Evolutionary conservation across 2,329 filamentous ascomycete genomes (phyloP).

Genomic region (Neocucurbitaria cava): DNA sequence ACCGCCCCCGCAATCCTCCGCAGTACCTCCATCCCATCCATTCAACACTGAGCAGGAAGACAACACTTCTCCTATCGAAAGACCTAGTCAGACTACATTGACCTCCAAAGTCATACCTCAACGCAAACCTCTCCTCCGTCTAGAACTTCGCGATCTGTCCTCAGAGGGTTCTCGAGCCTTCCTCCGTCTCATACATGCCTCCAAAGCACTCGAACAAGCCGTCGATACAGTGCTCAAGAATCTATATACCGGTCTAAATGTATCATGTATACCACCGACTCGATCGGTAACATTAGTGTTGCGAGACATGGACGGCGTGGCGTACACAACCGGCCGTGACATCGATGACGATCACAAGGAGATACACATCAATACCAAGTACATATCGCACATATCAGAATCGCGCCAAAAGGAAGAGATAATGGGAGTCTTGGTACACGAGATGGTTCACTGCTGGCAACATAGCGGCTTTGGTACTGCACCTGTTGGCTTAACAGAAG

Average conservation of each 20-base stretch:
- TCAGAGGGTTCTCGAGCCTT: constrained; percentile 70
- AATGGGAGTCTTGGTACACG: constrained; percentile 83
- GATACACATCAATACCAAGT: constrained; percentile 83
- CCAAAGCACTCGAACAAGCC: constrained; percentile 66
- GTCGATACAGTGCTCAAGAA: constrained; percentile 72
- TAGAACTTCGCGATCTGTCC: constrained; percentile 58
- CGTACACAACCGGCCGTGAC: constrained; percentile 83
- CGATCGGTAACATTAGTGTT: constrained; percentile 86
- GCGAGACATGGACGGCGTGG: constrained; percentile 80
- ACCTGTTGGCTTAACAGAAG: constrained; percentile 80
- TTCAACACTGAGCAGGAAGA: constrained; percentile 6
- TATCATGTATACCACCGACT: constrained; percentile 63
- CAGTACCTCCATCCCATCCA: constrained; percentile 29
- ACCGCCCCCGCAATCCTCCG: constrained; percentile 38
- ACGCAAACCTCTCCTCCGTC: constrained; percentile 54
- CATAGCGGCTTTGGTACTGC: constrained; percentile 68
- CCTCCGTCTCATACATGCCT: constrained; percentile 69
- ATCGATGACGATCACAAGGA: constrained; percentile 89
- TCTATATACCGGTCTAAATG: constrained; percentile 64
- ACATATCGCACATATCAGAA: constrained; percentile 62
- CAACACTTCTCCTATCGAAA: constrained; percentile 2
- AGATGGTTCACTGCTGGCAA: constrained; percentile 95
- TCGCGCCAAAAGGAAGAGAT: constrained; percentile 65
- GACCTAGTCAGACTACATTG: not conserved
- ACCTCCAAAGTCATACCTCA: constrained; percentile 29